Base-by-base conservation (phyloP, 805 yeast species). In the Schwanniomyces yamadae region DNA sequence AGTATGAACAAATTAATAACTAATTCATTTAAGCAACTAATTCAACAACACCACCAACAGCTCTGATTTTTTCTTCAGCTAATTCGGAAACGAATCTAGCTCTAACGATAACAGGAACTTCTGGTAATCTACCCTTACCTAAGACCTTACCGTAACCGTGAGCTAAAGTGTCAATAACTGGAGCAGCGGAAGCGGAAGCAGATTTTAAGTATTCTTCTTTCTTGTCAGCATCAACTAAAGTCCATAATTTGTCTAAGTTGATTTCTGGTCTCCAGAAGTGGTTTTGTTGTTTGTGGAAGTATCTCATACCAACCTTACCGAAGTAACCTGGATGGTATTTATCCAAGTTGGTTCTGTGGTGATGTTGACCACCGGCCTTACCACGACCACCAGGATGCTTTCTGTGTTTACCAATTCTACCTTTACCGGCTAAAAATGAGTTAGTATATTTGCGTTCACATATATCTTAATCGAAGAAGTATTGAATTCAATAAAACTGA, bases 381-480 rank as follows among this genome's bases (percentile, higher is more conserved):
- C 99, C 99, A 79, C 98, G 90, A 80, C 99, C 99, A 93, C 99
- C 99, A 57, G 99, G 97, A 66, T 86, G 93, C 95, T 93, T 93
- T 89, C 99, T 90, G 95, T 93, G 99, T 85, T 93, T 93, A 78
- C 99, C 99, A 76, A 93, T 78, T 83, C 99, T 95, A 86, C 99
- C 99, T 75, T 91, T 83, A 87, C 99, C 99, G 95, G 98, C 98
- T 85, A 63, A 42, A 31, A 39, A 36, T 42, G 7, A 18, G 70
- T 63, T 63, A 63, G 70, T 63, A 63, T 44, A 27, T 16, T 12
- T 16, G 15, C 20, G 20, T 20, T 16, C n/a, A 2, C 13, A 15
- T 15, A 27, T 27, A n/a, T n/a, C n/a, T n/a, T n/a, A n/a, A n/a
- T n/a, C n/a, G n/a, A n/a, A n/a, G n/a, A n/a, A n/a, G n/a, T n/a